Evolutionary conservation across 306 rosid species (phyloP).

Genomic region (Dryas octopetala): DNA sequence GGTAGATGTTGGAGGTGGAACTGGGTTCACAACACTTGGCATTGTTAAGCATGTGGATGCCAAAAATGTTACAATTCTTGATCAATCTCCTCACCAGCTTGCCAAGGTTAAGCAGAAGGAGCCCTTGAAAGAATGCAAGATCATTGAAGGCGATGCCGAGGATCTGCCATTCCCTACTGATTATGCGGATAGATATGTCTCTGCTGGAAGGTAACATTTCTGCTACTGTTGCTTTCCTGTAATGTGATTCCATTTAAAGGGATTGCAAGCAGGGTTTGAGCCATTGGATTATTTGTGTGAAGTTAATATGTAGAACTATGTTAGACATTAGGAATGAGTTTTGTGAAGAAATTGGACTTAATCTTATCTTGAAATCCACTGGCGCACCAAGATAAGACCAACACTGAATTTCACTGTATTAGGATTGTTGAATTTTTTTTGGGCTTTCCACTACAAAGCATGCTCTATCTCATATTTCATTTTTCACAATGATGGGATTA

Average conservation of each 20-base stretch:
- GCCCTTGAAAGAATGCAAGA: conserved; percentile 79
- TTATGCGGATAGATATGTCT: conserved; percentile 88
- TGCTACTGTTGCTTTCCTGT: neutral
- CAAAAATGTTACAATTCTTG: conserved; percentile 83
- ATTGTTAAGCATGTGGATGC: conserved; percentile 90
- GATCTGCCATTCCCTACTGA: conserved; percentile 82
- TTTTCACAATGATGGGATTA: neutral
- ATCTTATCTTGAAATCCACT: neutral
- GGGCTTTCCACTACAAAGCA: neutral
- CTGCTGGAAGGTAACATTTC: conserved; percentile 75
- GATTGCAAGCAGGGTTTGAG: conserved; percentile 6
- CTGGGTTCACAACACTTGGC: conserved; percentile 88
- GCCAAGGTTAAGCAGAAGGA: conserved; percentile 93
- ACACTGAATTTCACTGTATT: neutral
- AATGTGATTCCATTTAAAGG: conserved; percentile 1
- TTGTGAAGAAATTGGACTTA: neutral
- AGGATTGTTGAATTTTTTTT: neutral
- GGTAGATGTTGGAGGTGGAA: conserved; percentile 91
- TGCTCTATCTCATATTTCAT: neutral
- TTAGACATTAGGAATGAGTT: conserved; percentile 4
- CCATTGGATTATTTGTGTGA: neutral
- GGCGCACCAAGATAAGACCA: too few species aligned
- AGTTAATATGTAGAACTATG: neutral
- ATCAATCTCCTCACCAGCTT: conserved; percentile 97
- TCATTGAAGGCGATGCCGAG: conserved; percentile 85